Evolutionary conservation across 164 flowering plant genomes (phyloP), one percentile per base, ranked within the genome.

Genomic region (Pachysandra terminalis): DNA sequence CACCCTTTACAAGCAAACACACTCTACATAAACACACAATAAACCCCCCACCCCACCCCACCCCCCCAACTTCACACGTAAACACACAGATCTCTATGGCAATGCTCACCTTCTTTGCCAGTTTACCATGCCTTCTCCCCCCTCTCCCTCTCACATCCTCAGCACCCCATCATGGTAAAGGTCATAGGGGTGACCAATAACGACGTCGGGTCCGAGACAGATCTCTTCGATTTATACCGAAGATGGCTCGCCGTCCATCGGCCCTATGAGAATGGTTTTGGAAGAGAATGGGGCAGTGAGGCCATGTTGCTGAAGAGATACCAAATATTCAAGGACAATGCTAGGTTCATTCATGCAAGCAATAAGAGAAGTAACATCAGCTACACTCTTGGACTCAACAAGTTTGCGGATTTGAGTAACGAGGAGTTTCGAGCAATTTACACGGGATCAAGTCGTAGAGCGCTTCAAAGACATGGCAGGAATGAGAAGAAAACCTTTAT

Each of bases 341-440:
- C 56, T 17, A 55, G 32, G 22, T 71, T 71, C 73, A 74, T 78
- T 28, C 73, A 78, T 58, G 75, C 68, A 1, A 63, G 71, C 51
- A 78, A 78, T 70, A 74, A 52, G 23, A 65, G 75, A 53, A 41
- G 61, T n/a, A 59, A 69, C n/a, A 45, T 58, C 27, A 71, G 70
- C 16, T 78, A 74, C 71, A 71, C 48, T 27, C 81, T 78, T 22
- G 89, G 88, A 15, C 72, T 85, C 73, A 87, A 85, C 81, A 79
- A 78, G 75, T 87, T 87, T 78, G 89, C 92, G 19, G 92, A 85
- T 63, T 41, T 87, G 88, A 84, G 84, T 67, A 83, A 84, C 26
- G 86, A 87, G 63, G 88, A 87, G 78, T 84, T 85, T 35, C 79
- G 68, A 61, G 23, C 74, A 32, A 63, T 23, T 35, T 79, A 80